Evolutionary conservation across 1,139 yeast genomes (phyloP), one percentile per base, ranked within the genome.

Genomic region (Lodderomyces theae): DNA sequence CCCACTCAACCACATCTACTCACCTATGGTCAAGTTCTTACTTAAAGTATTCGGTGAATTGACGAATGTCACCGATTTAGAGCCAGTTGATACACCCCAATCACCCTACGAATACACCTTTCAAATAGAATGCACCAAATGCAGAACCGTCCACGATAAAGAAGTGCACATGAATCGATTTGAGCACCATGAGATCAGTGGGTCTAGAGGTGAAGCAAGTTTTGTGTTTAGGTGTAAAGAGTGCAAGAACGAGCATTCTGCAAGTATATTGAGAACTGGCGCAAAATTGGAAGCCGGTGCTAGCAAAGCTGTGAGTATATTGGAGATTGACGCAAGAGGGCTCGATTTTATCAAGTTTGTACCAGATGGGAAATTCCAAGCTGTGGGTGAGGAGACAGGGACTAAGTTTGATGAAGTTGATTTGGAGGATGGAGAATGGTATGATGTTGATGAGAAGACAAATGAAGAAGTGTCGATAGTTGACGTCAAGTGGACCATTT

Each of bases 401-500:
- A 71, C 86, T 2, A 62, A 58, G 42, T 86, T 86, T 52, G 58
- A 58, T 10, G 88, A 82, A 16, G 75, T 88, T n/a, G 88, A 83
- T 43, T 63, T 88, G 39, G 77, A 73, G 33, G 97, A 88, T 32
- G 80, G 77, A 35, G 97, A 92, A 58, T 90, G 96, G 95, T 92
- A 82, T 58, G 98, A 92, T 55, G 94, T 90, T 58, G 97, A 92
- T 57, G 97, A 92, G 45, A 78, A 82, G 54, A 82, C 86, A 4
- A 79, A 80, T 9, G 78, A 70, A 21, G 97, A 92, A 60, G 97
- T 89, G 17, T 80, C 94, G 31, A 75, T 92, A 12, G 79, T 86
- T 1, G 92, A 87, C 7, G 72, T 82, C 15, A 57, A 67, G 41
- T 89, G 95, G 86, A 45, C 42, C 11, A 42, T 49, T 6, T 38